Evolutionary conservation across 768 basidiomycete species (phyloP).

Genomic region (Lactarius indigo): DNA sequence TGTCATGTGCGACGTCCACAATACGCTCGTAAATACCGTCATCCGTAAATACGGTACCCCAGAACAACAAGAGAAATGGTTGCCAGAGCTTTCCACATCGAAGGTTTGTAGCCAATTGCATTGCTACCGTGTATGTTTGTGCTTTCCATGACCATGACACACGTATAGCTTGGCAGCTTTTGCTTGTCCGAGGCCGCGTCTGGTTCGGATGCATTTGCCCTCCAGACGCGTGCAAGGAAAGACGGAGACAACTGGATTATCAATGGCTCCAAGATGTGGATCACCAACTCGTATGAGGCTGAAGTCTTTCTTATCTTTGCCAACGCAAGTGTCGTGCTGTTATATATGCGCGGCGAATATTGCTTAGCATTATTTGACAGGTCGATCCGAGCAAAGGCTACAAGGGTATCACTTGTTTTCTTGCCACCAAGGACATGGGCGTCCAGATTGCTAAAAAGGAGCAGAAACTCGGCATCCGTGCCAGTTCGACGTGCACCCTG

Average conservation of each 20-base stretch:
- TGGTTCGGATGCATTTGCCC: slow-evolving; percentile 95
- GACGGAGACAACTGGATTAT: slow-evolving; percentile 83
- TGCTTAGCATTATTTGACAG: slow-evolving; percentile 34
- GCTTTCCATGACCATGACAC: not conserved
- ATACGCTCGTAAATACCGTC: slow-evolving; percentile 96
- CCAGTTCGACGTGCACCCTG: slow-evolving; percentile 91
- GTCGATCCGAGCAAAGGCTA: slow-evolving; percentile 90
- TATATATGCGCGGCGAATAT: not conserved
- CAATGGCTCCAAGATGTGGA: slow-evolving; percentile 99
- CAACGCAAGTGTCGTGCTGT: slow-evolving; percentile 53
- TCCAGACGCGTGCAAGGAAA: slow-evolving; percentile 89
- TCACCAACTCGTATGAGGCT: slow-evolving; percentile 91
- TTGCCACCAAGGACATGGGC: slow-evolving; percentile 95
- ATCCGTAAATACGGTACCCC: slow-evolving; percentile 81
- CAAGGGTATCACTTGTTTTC: slow-evolving; percentile 98
- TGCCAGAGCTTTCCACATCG: slow-evolving; percentile 74
- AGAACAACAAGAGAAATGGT: slow-evolving; percentile 83
- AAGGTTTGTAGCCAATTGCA: slow-evolving; percentile 47
- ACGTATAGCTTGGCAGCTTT: slow-evolving; percentile 83
- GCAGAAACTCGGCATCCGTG: slow-evolving; percentile 94
- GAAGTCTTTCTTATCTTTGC: slow-evolving; percentile 94
- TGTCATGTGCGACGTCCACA: slow-evolving; percentile 96
- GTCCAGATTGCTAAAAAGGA: slow-evolving; percentile 98
- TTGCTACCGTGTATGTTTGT: not conserved
- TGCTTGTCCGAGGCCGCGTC: slow-evolving; percentile 90